These are phyloP conservation scores for Manihot esculenta DNA, from an alignment of 441 rosid species.

Conservation along the genomic window DNA sequence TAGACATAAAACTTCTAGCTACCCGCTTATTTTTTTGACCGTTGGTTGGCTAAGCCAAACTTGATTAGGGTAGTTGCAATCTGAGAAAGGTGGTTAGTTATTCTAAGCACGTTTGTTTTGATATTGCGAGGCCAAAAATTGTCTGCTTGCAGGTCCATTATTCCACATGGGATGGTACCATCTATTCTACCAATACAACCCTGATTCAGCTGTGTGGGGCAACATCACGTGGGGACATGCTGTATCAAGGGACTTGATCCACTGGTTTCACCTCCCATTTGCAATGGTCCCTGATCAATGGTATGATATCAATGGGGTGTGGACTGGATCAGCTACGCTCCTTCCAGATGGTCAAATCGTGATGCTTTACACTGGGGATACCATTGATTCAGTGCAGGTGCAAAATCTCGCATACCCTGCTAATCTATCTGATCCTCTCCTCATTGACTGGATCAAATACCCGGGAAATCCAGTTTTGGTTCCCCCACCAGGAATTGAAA, in stretches of 20 bases:
- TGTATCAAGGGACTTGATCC: constrained; percentile 80
- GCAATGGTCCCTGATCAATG: constrained; percentile 84
- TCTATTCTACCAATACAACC: constrained; percentile 91
- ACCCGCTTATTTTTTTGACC: neutral
- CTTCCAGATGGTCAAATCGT: constrained; percentile 68
- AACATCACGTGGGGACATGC: constrained; percentile 97
- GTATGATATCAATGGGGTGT: constrained; percentile 89
- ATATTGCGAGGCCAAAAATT: neutral
- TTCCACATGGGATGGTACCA: constrained; percentile 92
- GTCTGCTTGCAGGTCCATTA: constrained; percentile 63
- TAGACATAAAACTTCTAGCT: too few species aligned
- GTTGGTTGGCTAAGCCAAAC: neutral
- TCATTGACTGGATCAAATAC: constrained; percentile 75
- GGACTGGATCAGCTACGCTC: constrained; percentile 92
- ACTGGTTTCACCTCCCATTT: constrained; percentile 80
- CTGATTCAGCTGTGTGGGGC: constrained; percentile 84
- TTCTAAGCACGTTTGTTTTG: neutral
- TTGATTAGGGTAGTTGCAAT: neutral
- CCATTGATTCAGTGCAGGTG: constrained; percentile 65
- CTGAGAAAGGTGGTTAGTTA: neutral
- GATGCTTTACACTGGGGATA: constrained; percentile 86
- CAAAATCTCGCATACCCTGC: constrained; percentile 94
- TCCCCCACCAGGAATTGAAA: constrained; percentile 65
- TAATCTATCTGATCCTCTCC: constrained; percentile 73
- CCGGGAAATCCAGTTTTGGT: constrained; percentile 66